These are phyloP conservation scores for Darksidea phi DNA, from an alignment of 495 filamentous ascomycete genomes.

Conservation along the genomic window DNA sequence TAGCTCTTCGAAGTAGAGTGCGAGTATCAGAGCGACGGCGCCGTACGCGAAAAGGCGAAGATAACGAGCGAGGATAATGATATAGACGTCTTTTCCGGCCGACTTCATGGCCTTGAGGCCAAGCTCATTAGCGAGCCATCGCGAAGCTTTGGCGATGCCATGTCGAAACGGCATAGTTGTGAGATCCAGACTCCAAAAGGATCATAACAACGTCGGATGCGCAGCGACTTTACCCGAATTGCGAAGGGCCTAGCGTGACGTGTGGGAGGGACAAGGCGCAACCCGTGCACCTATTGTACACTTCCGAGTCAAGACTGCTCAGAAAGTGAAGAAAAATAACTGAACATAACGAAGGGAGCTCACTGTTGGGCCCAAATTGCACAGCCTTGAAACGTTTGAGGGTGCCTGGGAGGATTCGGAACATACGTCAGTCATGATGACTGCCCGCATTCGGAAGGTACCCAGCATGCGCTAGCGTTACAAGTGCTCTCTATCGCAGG, in stretches of 20 bases:
- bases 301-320: not conserved
- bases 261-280: too few species aligned
- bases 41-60: slow-evolving; percentile 81
- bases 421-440: not conserved
- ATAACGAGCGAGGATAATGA: slow-evolving; percentile 72
- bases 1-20: slow-evolving; percentile 65
- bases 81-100: slow-evolving; percentile 34
- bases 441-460: not conserved
- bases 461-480: too few species aligned
- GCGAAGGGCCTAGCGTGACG: too few species aligned
- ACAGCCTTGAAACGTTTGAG: slow-evolving; percentile 4
- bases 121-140: slow-evolving; percentile 27
- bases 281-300: not conserved
- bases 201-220: too few species aligned
- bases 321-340: not conserved
- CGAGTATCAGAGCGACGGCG: slow-evolving; percentile 70
- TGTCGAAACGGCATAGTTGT: slow-evolving; percentile 1
- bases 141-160: not conserved
- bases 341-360: not conserved
- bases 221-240: too few species aligned
- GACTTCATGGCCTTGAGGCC: slow-evolving; percentile 23
- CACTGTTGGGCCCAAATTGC: not conserved
- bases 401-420: slow-evolving; percentile 9
- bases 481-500: too few species aligned
- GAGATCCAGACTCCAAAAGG: too few species aligned